phyloP scores from a whole-genome alignment of 2,329 filamentous ascomycete species.

The Xylariaceae sp. region DNA sequence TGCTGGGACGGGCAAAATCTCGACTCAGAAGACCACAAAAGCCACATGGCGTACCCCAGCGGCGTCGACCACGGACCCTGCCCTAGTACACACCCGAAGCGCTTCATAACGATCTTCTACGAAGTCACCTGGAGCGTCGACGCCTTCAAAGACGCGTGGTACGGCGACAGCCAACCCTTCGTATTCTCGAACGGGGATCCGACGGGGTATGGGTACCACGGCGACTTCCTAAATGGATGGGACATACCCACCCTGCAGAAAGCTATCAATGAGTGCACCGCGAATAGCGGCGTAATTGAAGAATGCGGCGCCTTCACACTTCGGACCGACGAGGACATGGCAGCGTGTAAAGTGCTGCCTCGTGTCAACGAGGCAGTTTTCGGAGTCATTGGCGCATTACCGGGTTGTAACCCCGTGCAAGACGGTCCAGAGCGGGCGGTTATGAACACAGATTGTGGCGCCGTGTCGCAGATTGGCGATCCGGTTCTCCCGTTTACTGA shows the following conservation, averaged over 20 bases:
- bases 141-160: slow-evolving; percentile 46
- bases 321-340: slow-evolving; percentile 36
- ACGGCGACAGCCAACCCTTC: slow-evolving; percentile 43
- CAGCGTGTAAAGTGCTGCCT: slow-evolving; percentile 43
- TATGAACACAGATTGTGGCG: slow-evolving; percentile 28
- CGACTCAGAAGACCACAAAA: slow-evolving; percentile 52
- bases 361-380: slow-evolving; percentile 40
- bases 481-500: slow-evolving; percentile 41
- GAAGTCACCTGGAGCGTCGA: slow-evolving; percentile 55
- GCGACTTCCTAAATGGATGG: slow-evolving; percentile 60
- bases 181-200: slow-evolving; percentile 41
- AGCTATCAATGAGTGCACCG: slow-evolving; percentile 47
- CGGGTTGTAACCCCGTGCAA: slow-evolving; percentile 51
- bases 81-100: slow-evolving; percentile 47
- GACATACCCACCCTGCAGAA: slow-evolving; percentile 45
- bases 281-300: slow-evolving; percentile 39
- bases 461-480: slow-evolving; percentile 35
- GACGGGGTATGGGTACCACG: slow-evolving; percentile 53
- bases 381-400: slow-evolving; percentile 43
- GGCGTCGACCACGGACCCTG: slow-evolving; percentile 45
- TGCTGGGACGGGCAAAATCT: slow-evolving; percentile 61
- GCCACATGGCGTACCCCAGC: slow-evolving; percentile 52
- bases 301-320: slow-evolving; percentile 40
- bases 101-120: slow-evolving; percentile 56
- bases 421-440: slow-evolving; percentile 25